Evolutionary conservation across 78 protist species (phyloP), one percentile per base, ranked within the genome.

Genomic region (Bigelowiella natans): DNA sequence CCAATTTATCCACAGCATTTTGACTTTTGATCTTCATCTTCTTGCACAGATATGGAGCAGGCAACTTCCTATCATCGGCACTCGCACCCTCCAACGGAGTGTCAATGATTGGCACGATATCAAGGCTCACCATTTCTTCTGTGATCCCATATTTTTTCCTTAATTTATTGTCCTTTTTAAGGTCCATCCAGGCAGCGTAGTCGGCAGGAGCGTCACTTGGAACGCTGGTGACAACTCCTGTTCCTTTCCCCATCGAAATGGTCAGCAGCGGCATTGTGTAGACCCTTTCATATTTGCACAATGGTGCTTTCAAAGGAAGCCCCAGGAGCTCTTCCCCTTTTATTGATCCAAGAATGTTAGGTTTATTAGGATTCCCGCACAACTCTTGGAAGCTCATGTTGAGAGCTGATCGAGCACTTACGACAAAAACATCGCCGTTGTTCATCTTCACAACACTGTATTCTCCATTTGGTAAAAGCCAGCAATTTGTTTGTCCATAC

Each of bases 151-250:
- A 88, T 89, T 93, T 84, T 39, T 90, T 91, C 11, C 93, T 39
- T 18, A 91, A 36, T 51, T 18, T 18, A 51, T 7, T 18, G 18
- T 51, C 37, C 31, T 91, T 89, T 89, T 96, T 95, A 73, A 98
- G 93, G 91, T 98, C 98, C 30, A 51, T 89, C 64, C 95, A 90
- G 36, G 97, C 95, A n/a, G 95, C 95, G 91, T 94, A 98, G 89
- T 98, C 99, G 88, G 97, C 99, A 39, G 99, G 99, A 26, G 99
- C 93, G 83, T 99, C 99, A 0, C 96, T 90, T 0, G 96, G 96
- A 7, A 94, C 96, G 1, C 87, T 37, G 2, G 93, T 88, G 82
- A 89, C 92, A 31, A 92, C 89, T 18, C 95, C 95, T n/a, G 95
- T 94, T 37, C 86, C 90, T 34, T 94, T 95, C 86, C 64, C 64